phyloP scores from a whole-genome alignment of 805 yeast species.

The Candida insectorum region DNA sequence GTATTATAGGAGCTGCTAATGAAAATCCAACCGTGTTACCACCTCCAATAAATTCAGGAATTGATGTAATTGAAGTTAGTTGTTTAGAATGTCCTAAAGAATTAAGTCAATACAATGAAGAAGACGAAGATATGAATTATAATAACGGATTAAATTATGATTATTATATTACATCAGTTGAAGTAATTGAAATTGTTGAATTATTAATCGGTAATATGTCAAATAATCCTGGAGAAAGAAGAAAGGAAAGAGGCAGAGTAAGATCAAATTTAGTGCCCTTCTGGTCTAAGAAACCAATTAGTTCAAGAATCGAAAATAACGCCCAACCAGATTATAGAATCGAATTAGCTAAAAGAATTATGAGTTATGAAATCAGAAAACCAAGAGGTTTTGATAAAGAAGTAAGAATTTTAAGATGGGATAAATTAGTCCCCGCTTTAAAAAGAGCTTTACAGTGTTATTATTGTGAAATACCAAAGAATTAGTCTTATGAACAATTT shows the following conservation, averaged over 20 bases:
- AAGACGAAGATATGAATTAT: slow-evolving; percentile 2
- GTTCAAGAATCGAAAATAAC: slow-evolving; percentile 39
- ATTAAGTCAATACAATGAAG: slow-evolving; percentile 11
- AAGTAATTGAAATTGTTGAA: slow-evolving; percentile 64
- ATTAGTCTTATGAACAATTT: not conserved
- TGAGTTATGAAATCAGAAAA: slow-evolving; percentile 59
- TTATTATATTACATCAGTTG: slow-evolving; percentile 62
- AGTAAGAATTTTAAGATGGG: slow-evolving; percentile 61
- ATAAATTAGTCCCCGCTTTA: slow-evolving; percentile 55
- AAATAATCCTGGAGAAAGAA: slow-evolving; percentile 46
- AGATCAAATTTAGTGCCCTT: slow-evolving; percentile 65
- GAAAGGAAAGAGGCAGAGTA: slow-evolving; percentile 64
- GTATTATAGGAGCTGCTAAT: slow-evolving; percentile 49
- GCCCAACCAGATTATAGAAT: slow-evolving; percentile 38
- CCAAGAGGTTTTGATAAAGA: slow-evolving; percentile 71
- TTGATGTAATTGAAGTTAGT: slow-evolving; percentile 55
- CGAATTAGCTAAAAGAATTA: slow-evolving; percentile 61
- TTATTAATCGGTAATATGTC: slow-evolving; percentile 50
- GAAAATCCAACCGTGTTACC: slow-evolving; percentile 42
- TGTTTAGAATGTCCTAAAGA: slow-evolving; percentile 47
- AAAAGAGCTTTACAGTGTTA: slow-evolving; percentile 64
- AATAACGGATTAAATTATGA: slow-evolving; percentile 15
- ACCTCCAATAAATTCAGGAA: slow-evolving; percentile 40
- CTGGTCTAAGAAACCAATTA: slow-evolving; percentile 60
- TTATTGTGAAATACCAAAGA: slow-evolving; percentile 52